Evolutionary conservation across 139 green algal genomes (phyloP).

Genomic region (Desmodesmus armatus): DNA sequence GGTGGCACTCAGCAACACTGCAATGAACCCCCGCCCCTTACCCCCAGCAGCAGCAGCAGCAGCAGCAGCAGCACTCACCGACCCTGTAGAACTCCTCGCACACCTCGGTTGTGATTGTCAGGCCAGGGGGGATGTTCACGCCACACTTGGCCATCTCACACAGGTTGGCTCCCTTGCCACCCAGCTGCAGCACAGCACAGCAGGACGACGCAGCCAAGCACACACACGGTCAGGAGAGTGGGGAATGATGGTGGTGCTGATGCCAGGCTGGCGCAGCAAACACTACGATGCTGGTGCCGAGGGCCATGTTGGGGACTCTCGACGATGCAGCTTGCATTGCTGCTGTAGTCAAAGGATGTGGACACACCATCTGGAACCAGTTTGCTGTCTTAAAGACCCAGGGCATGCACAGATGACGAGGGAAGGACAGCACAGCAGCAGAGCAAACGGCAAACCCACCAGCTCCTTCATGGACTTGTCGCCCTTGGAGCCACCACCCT

Average conservation of each 20-base stretch:
- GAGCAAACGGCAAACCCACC: background rate
- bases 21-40: background rate
- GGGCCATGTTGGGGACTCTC: too few relatives aligned
- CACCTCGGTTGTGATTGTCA: slow-evolving; percentile 91
- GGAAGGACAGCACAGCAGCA: background rate
- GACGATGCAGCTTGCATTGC: too few relatives aligned
- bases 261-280: too few relatives aligned
- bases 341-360: too few relatives aligned
- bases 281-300: too few relatives aligned
- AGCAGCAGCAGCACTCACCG: slow-evolving; percentile 48
- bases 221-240: background rate
- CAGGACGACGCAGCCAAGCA: background rate
- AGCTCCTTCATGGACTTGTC: slow-evolving; percentile 72
- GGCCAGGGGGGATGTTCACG: slow-evolving; percentile 88
- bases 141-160: slow-evolving; percentile 90
- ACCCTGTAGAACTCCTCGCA: slow-evolving; percentile 81
- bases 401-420: too few relatives aligned
- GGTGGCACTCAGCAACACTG: too few relatives aligned
- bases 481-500: slow-evolving; percentile 61
- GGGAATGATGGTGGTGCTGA: too few relatives aligned
- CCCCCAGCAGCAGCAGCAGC: background rate
- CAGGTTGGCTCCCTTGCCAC: slow-evolving; percentile 93
- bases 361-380: too few relatives aligned
- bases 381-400: too few relatives aligned
- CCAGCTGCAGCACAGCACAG: slow-evolving; percentile 54